These are phyloP conservation scores for Gentiana macrophylla DNA, from an alignment of 257 asterid species.

Conservation along the genomic window DNA sequence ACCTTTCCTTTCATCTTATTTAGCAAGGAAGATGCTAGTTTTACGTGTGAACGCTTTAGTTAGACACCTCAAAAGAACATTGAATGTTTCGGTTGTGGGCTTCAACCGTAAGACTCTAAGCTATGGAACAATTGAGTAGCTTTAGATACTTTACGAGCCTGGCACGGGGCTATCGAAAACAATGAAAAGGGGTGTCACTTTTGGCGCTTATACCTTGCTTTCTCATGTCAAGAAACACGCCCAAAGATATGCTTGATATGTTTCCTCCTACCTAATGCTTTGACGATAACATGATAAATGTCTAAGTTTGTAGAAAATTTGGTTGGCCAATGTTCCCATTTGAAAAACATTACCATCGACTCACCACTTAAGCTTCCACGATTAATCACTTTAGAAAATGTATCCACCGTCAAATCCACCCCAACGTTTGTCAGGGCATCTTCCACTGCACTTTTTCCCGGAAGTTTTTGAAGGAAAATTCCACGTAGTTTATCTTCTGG, in stretches of 20 bases:
- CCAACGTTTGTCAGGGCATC: constrained; percentile 36
- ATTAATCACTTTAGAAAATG: constrained; percentile 52
- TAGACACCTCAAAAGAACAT: constrained; percentile 50
- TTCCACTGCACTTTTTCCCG: constrained; percentile 30
- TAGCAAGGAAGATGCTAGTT: constrained; percentile 49
- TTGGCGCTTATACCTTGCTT: constrained; percentile 30
- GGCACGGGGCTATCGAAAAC: constrained; percentile 56
- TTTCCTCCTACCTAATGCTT: constrained; percentile 69
- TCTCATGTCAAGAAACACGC: constrained; percentile 38
- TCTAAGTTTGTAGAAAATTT: constrained; percentile 10
- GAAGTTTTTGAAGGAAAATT: constrained; percentile 58
- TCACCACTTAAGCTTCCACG: constrained; percentile 56
- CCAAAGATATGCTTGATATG: constrained; percentile 47
- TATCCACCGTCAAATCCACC: constrained; percentile 38
- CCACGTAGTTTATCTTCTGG: constrained; percentile 84
- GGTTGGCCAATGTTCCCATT: constrained; percentile 57
- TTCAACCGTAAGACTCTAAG: constrained; percentile 48
- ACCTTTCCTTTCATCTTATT: constrained; percentile 47
- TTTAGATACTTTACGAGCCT: constrained; percentile 51
- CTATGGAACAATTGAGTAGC: constrained; percentile 42
- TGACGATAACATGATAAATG: constrained; percentile 36
- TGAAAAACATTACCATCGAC: constrained; percentile 46
- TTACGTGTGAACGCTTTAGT: constrained; percentile 42
- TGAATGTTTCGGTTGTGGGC: constrained; percentile 32
- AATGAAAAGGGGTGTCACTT: constrained; percentile 42